Evolutionary conservation across 768 basidiomycete genomes (phyloP).

Genomic region (Auriscalpium microsporum): DNA sequence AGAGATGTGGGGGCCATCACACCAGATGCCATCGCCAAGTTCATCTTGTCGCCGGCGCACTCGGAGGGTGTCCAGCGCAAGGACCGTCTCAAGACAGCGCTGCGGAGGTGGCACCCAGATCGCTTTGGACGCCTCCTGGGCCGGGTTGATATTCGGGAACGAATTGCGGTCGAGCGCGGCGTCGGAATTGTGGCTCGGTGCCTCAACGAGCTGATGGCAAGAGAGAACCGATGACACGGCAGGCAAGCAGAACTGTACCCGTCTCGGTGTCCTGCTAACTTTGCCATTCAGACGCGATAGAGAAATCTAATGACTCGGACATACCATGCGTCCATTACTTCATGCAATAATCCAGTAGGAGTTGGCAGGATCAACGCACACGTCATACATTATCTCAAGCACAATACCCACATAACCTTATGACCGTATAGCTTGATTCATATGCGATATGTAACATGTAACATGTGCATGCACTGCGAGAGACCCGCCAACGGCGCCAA

Average conservation of each 20-base stretch:
- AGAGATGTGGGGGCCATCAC: slow-evolving; percentile 40
- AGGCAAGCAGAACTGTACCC: not conserved
- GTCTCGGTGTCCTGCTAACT: too few relatives aligned
- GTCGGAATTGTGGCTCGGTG: slow-evolving; percentile 58
- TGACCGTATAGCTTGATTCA: too few relatives aligned
- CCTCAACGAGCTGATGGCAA: slow-evolving; percentile 14
- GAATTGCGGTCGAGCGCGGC: slow-evolving; percentile 44
- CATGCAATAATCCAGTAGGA: too few relatives aligned
- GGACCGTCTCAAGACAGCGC: slow-evolving; percentile 57
- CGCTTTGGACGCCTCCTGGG: slow-evolving; percentile 51
- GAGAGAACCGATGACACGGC: not conserved
- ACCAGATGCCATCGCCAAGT: slow-evolving; percentile 42
- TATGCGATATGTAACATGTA: too few relatives aligned
- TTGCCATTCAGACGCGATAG: too few relatives aligned
- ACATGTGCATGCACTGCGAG: too few relatives aligned
- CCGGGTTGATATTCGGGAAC: slow-evolving; percentile 47
- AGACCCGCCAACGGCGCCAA: too few relatives aligned
- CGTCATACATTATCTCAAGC: too few relatives aligned
- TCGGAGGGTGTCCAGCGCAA: slow-evolving; percentile 49
- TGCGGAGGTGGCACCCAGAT: slow-evolving; percentile 79
- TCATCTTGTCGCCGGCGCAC: slow-evolving; percentile 60
- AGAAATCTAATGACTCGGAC: too few relatives aligned
- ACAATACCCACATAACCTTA: too few relatives aligned
- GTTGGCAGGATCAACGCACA: too few relatives aligned
- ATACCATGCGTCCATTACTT: too few relatives aligned